Evolutionary conservation across 2,329 filamentous ascomycete genomes (phyloP).

Genomic region (Colletotrichum sp.): DNA sequence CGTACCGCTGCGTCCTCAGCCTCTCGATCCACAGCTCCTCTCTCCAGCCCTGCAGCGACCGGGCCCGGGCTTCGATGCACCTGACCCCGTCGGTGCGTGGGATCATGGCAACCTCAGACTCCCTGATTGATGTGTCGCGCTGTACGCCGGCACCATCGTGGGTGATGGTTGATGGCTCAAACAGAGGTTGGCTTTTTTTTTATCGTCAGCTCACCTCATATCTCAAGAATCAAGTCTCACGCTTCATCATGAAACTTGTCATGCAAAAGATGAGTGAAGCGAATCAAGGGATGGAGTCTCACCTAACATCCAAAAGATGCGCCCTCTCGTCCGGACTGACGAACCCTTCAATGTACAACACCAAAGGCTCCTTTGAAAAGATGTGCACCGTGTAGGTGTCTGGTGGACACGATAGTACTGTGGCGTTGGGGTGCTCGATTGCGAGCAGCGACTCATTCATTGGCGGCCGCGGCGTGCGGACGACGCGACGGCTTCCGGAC

Average conservation of each 20-base stretch:
- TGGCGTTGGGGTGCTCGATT: slow-evolving; percentile 44
- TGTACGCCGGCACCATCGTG: slow-evolving; percentile 47
- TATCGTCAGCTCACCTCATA: too few relatives aligned
- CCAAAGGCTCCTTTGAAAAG: slow-evolving; percentile 53
- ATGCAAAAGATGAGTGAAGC: neutral
- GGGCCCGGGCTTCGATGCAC: slow-evolving; percentile 53
- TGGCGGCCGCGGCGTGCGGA: slow-evolving; percentile 45
- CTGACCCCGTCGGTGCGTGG: slow-evolving; percentile 49
- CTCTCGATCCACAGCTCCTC: slow-evolving; percentile 57
- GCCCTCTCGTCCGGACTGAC: slow-evolving; percentile 46
- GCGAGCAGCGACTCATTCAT: slow-evolving; percentile 58
- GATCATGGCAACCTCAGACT: slow-evolving; percentile 57
- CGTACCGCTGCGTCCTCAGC: slow-evolving; percentile 56
- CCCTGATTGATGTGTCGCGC: slow-evolving; percentile 48
- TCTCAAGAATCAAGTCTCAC: neutral
- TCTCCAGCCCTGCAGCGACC: slow-evolving; percentile 58
- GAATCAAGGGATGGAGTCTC: slow-evolving; percentile 10
- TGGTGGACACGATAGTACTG: slow-evolving; percentile 37
- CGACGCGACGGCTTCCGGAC: slow-evolving; percentile 17
- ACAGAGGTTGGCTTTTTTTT: slow-evolving; percentile 46
- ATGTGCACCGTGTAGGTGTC: slow-evolving; percentile 53
- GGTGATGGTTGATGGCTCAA: slow-evolving; percentile 55
- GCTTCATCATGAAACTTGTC: neutral
- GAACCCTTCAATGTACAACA: slow-evolving; percentile 60
- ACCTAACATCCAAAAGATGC: slow-evolving; percentile 59